These are phyloP conservation scores for Cytospora piceae DNA, from an alignment of 2,329 filamentous ascomycete genomes.

Conservation along the genomic window DNA sequence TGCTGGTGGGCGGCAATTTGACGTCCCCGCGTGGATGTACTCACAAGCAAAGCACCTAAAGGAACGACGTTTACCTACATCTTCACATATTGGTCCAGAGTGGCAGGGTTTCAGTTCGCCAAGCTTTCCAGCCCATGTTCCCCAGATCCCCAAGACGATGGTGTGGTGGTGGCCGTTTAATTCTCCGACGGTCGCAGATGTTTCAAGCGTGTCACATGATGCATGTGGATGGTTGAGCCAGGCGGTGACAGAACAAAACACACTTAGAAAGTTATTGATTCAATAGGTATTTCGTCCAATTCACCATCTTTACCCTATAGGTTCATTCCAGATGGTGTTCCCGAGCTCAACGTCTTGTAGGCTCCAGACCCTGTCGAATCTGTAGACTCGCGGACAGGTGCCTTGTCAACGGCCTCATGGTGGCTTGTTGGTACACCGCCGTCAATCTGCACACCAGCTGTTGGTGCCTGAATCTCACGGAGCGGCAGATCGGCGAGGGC, in stretches of 20 bases:
- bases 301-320: background rate
- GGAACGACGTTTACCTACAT: no score
- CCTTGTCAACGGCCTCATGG: background rate
- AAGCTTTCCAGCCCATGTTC: no score
- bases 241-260: background rate
- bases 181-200: no score
- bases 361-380: slow-evolving; percentile 2
- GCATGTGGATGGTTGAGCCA: background rate
- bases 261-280: background rate
- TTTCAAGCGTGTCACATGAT: background rate
- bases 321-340: slow-evolving; percentile 12
- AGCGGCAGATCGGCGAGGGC: background rate
- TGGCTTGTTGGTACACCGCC: background rate
- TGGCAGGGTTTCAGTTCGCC: no score
- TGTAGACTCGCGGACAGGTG: background rate
- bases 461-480: background rate
- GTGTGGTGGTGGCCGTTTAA: no score
- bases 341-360: slow-evolving; percentile 13
- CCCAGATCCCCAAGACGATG: no score
- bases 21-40: no score
- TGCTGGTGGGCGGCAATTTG: no score
- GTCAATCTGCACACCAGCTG: no score
- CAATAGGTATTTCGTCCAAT: background rate
- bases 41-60: no score
- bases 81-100: background rate